A percentile compares a stretch with the other conserved stretches of the same genome.
These are phyloP conservation scores for Ogataea ramenticola DNA, from an alignment of 805 yeast species.

Conservation along the genomic window DNA sequence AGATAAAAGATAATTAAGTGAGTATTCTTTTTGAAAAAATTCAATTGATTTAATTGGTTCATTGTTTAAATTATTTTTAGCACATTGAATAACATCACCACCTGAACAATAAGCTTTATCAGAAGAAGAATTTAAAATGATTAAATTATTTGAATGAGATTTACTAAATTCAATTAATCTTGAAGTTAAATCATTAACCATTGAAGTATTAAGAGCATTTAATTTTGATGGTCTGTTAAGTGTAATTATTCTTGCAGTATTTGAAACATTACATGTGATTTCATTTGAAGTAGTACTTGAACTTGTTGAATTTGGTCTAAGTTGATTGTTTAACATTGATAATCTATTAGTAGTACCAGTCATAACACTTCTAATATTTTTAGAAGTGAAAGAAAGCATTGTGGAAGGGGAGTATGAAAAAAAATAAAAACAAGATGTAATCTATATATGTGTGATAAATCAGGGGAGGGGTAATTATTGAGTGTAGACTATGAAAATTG, in stretches of 20 bases:
- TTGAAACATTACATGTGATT: constrained; percentile 55
- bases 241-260: constrained; percentile 64
- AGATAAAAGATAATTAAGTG: constrained; percentile 69
- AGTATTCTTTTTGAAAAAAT: constrained; percentile 77
- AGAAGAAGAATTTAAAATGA: constrained; percentile 61
- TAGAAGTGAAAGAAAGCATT: constrained; percentile 1
- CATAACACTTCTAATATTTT: background rate
- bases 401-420: background rate
- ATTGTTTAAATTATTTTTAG: constrained; percentile 45
- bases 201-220: constrained; percentile 73
- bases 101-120: constrained; percentile 88
- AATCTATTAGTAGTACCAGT: constrained; percentile 4
- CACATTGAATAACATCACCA: constrained; percentile 87
- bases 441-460: background rate
- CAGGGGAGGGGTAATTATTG: no score
- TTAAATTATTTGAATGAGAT: constrained; percentile 52
- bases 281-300: constrained; percentile 25
- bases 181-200: constrained; percentile 68
- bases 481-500: no score
- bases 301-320: constrained; percentile 12
- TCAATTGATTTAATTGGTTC: constrained; percentile 43
- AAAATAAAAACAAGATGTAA: background rate
- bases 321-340: constrained; percentile 1
- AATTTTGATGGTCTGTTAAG: constrained; percentile 77
- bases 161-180: constrained; percentile 72